These are phyloP conservation scores for Metschnikowia colocasiae DNA, from an alignment of 805 yeast species.

Conservation along the genomic window DNA sequence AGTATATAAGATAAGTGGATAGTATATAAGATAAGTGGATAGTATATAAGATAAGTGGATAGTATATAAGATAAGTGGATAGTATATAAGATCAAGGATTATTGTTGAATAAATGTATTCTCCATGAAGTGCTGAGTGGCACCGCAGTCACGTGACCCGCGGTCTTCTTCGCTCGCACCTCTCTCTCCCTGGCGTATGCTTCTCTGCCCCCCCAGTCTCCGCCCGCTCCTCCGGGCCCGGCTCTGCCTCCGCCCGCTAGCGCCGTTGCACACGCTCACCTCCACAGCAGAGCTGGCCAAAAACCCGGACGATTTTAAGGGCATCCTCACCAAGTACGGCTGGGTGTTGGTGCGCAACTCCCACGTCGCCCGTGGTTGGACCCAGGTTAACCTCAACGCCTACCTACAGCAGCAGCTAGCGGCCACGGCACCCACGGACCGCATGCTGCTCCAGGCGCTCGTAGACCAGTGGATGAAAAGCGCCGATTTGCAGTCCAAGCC, in stretches of 20 bases:
- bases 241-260: background rate
- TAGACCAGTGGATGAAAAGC: conserved; percentile 18
- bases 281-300: conserved; percentile 3
- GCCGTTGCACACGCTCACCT: background rate
- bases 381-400: conserved; percentile 6
- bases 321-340: conserved; percentile 20
- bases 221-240: too few relatives aligned
- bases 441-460: conserved; percentile 10
- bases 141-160: too few relatives aligned
- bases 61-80: too few relatives aligned
- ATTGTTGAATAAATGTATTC: too few relatives aligned
- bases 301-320: conserved; percentile 18
- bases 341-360: conserved; percentile 21
- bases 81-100: too few relatives aligned
- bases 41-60: too few relatives aligned
- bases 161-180: too few relatives aligned
- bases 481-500: conserved; percentile 15
- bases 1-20: too few relatives aligned
- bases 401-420: conserved; percentile 7
- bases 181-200: too few relatives aligned
- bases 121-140: too few relatives aligned
- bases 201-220: too few relatives aligned
- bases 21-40: too few relatives aligned
- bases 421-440: background rate
- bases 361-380: conserved; percentile 24